Evolutionary conservation across 106 monocot genomes (phyloP).

Genomic region (Dactylorhiza incarnata): DNA sequence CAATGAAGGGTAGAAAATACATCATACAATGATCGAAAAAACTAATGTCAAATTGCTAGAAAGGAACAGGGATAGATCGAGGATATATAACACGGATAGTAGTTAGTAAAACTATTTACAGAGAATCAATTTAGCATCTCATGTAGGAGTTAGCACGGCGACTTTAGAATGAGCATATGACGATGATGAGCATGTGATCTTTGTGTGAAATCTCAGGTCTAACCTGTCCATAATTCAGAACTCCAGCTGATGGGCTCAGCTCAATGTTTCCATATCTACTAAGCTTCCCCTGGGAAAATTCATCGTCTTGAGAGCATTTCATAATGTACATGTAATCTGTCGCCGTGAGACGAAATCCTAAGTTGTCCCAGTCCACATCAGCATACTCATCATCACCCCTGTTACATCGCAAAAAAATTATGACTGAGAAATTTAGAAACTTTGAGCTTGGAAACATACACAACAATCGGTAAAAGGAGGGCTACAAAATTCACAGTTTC

Average conservation of each 20-base stretch:
- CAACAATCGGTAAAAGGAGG: too few relatives aligned
- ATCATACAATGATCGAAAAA: too few relatives aligned
- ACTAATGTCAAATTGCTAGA: too few relatives aligned
- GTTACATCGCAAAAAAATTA: neutral
- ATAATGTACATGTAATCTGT: constrained; percentile 62
- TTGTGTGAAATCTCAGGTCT: constrained; percentile 4
- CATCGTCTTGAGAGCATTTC: constrained; percentile 32
- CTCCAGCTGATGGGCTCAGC: constrained; percentile 53
- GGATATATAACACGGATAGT: too few relatives aligned
- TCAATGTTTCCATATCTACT: constrained; percentile 39
- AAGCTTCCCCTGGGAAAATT: constrained; percentile 31
- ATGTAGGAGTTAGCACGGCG: too few relatives aligned
- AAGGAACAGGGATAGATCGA: too few relatives aligned
- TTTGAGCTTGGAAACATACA: too few relatives aligned
- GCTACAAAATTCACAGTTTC: too few relatives aligned
- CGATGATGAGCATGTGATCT: neutral
- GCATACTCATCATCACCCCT: constrained; percentile 30
- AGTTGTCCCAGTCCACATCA: constrained; percentile 50
- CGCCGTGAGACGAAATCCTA: constrained; percentile 36
- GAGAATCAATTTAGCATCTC: too few relatives aligned
- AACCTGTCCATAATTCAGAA: constrained; percentile 62
- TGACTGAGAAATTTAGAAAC: too few relatives aligned
- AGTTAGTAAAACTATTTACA: too few relatives aligned
- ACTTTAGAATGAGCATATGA: neutral
- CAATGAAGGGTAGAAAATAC: neutral